Evolutionary conservation across 805 yeast genomes (phyloP), one percentile per base, ranked within the genome.

Genomic region (Starmerella bombicola): DNA sequence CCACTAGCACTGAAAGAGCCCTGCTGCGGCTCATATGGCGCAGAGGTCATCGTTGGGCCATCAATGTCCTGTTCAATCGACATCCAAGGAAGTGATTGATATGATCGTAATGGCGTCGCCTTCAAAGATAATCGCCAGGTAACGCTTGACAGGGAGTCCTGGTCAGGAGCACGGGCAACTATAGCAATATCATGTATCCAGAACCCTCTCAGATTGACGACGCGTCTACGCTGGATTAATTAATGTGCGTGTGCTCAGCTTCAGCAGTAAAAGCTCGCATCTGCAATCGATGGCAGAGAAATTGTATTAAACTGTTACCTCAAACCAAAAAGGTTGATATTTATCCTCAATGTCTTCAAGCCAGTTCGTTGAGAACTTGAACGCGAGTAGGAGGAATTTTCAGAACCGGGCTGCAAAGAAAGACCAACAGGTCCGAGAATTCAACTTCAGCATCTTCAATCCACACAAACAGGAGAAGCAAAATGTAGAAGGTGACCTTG

Each of bases 61-160:
- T 29, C 32, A 10, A 24, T 24, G 17, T 44, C 50, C 2, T 42
- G 16, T 19, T 47, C 50, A 12, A 47, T 34, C 12, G 50, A 47
- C 50, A 47, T 47, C 4, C 4, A 12, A 24, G 8, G 26, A 24
- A 9, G 26, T 12, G 26, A 12, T 8, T 12, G 26, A 8, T 12
- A n/a, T n/a, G n/a, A n/a, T n/a, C n/a, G n/a, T n/a, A n/a, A n/a
- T n/a, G n/a, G n/a, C n/a, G n/a, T n/a, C n/a, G n/a, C n/a, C n/a
- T n/a, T n/a, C n/a, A n/a, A n/a, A n/a, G n/a, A n/a, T n/a, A n/a
- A n/a, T n/a, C n/a, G n/a, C n/a, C n/a, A n/a, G n/a, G n/a, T n/a
- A n/a, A n/a, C n/a, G n/a, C n/a, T n/a, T n/a, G n/a, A n/a, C n/a
- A n/a, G n/a, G n/a, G n/a, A n/a, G n/a, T n/a, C n/a, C n/a, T n/a